Base-by-base conservation (phyloP, 2,329 filamentous ascomycete species). In the Leptographium lundbergii region DNA sequence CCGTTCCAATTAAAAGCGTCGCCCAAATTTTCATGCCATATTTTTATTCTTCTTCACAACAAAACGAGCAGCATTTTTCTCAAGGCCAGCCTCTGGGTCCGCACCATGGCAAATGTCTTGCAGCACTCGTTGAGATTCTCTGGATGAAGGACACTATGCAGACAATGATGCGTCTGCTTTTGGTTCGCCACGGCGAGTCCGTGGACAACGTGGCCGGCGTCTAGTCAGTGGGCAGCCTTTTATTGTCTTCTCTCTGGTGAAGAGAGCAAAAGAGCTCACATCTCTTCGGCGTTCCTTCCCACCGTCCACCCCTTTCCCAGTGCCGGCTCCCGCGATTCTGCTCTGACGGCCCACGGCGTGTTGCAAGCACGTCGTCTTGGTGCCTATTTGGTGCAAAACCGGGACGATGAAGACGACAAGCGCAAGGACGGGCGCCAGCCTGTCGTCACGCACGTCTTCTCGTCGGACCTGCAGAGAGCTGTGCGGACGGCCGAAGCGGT, bases 131-230 rank as follows among this genome's bases (percentile, higher is more conserved):
- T 27, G 48, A 51, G 48, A 51, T 29, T 13, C 4, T 13, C 47
- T 13, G 47, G 25, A 52, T 52, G 48, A 25, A 52, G 10, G 17
- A 29, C 51, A 19, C 29, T 36, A n/a, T 24, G 19, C 29, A 36
- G 6, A 24, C 34, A 48, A n/a, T 17, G 14, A 52, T 87, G 81
- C 79, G 78, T 67, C 71, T 96, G 59, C 84, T 91, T 67, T 79
- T 96, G 66, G 83, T 95, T 67, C 85, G 91, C 59, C 91, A 96
- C 77, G 91, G 86, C 68, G 91, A 96, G 74, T 92, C 89, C 19
- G 88, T 95, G 64, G 88, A 96, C 73, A 96, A 96, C 70, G 86
- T 94, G 60, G 87, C 86, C 48, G 81, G 85, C 58, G 73, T 89
- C 61, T 91, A 88, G 86, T 89, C 57, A 63, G 63, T 64, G 54